Conservation (phyloP, 768 basidiomycete species). For the Agaricus subrufescens region DNA sequence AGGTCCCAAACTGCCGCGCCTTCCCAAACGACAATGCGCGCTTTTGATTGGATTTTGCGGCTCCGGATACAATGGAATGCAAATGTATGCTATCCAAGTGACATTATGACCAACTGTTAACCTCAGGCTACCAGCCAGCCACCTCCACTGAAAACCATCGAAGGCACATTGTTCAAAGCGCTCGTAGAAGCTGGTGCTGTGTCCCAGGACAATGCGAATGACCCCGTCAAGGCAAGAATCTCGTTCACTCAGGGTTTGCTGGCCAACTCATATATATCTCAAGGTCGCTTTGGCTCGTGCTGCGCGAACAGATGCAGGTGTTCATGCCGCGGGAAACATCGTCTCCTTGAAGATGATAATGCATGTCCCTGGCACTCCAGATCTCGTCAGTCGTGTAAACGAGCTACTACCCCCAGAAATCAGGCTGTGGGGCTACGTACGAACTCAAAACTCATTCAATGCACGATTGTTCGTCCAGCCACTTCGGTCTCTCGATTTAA, state of each 20-base stretch:
- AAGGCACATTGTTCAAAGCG: slow-evolving; percentile 84
- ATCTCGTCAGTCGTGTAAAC: slow-evolving; percentile 75
- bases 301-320: slow-evolving; percentile 94
- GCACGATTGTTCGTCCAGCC: slow-evolving; percentile 54
- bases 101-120: neutral
- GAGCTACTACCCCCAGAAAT: slow-evolving; percentile 87
- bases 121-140: slow-evolving; percentile 51
- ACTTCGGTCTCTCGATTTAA: slow-evolving; percentile 4
- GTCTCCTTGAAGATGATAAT: slow-evolving; percentile 90
- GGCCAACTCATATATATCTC: neutral
- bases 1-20: slow-evolving; percentile 45
- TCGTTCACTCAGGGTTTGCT: neutral
- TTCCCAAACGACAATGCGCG: slow-evolving; percentile 83
- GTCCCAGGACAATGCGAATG: slow-evolving; percentile 90
- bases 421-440: slow-evolving; percentile 85
- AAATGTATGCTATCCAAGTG: slow-evolving; percentile 61
- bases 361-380: slow-evolving; percentile 61
- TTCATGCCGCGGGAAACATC: slow-evolving; percentile 94
- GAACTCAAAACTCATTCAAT: slow-evolving; percentile 80
- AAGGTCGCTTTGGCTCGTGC: slow-evolving; percentile 84
- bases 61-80: slow-evolving; percentile 91
- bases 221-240: slow-evolving; percentile 71
- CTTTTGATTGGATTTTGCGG: slow-evolving; percentile 90
- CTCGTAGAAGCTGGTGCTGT: slow-evolving; percentile 88
- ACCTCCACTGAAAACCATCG: slow-evolving; percentile 70